Evolutionary conservation across 2,329 filamentous ascomycete species (phyloP).

Genomic region (Penicillium sp.): DNA sequence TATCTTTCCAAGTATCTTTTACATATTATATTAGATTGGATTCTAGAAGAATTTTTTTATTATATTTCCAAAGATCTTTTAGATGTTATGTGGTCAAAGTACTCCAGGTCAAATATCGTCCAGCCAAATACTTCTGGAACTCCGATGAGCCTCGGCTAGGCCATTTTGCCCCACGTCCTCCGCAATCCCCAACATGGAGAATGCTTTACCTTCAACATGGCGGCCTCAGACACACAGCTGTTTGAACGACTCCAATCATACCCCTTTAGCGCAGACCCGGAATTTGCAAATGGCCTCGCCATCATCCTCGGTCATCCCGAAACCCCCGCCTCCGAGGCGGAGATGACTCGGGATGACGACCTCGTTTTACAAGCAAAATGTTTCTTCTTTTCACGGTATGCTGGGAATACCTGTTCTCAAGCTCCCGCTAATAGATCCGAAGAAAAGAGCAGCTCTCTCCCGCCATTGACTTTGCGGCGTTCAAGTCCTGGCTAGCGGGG

Average conservation of each 20-base stretch:
- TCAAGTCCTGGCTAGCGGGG: constrained; percentile 63
- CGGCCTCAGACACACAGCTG: constrained; percentile 10
- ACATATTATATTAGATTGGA: too few relatives aligned
- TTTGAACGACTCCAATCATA: constrained; percentile 42
- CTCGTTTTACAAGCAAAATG: constrained; percentile 50
- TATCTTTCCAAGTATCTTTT: too few relatives aligned
- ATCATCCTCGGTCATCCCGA: constrained; percentile 48
- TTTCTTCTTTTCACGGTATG: constrained; percentile 51
- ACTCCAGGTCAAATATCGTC: too few relatives aligned
- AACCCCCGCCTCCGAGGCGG: constrained; percentile 39
- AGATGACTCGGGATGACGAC: constrained; percentile 42
- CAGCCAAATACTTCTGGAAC: too few relatives aligned
- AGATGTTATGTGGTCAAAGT: too few relatives aligned
- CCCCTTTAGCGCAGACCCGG: constrained; percentile 43
- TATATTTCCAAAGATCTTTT: too few relatives aligned
- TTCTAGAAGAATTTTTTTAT: too few relatives aligned
- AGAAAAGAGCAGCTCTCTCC: constrained; percentile 41
- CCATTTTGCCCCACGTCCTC: constrained; percentile 13
- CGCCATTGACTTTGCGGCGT: constrained; percentile 66
- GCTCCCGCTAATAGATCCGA: background rate
- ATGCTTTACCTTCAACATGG: constrained; percentile 2
- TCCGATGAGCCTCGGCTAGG: constrained; percentile 14
- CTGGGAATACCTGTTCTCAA: background rate
- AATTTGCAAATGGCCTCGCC: constrained; percentile 52
- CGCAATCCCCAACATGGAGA: background rate